Evolutionary conservation across 2,329 filamentous ascomycete species (phyloP).

Genomic region (Fusarium longipes): DNA sequence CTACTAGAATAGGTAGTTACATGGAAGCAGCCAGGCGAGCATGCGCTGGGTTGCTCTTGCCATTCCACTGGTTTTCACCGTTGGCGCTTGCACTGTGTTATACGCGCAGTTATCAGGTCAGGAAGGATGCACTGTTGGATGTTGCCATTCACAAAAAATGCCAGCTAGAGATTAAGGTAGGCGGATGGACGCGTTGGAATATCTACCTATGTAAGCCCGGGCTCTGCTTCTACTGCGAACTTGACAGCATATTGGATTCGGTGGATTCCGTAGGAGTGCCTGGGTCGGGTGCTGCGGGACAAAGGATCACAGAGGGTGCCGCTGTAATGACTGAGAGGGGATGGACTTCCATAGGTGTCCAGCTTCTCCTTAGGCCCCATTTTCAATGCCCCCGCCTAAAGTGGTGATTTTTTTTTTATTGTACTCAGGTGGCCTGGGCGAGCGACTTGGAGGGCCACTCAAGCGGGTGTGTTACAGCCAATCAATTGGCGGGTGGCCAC

Average conservation of each 20-base stretch:
- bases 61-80: background rate
- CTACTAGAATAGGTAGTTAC: too few species aligned
- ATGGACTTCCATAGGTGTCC: conserved; percentile 3
- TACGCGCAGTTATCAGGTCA: background rate
- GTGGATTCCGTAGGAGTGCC: background rate
- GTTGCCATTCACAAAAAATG: background rate
- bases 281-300: conserved; percentile 19
- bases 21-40: background rate
- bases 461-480: conserved; percentile 20
- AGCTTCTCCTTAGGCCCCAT: conserved; percentile 27
- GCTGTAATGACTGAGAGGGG: conserved; percentile 21
- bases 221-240: conserved; percentile 15
- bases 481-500: conserved; percentile 29
- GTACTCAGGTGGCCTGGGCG: conserved; percentile 20
- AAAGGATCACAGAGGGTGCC: background rate
- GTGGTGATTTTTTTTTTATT: conserved; percentile 31
- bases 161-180: conserved; percentile 2
- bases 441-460: conserved; percentile 22
- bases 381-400: conserved; percentile 34
- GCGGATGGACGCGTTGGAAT: background rate
- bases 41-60: conserved; percentile 13
- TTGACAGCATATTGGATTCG: background rate
- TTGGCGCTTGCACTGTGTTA: conserved; percentile 1
- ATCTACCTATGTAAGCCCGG: background rate
- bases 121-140: conserved; percentile 5